Base-by-base conservation (phyloP, 2,329 filamentous ascomycete genomes). In the Nannizzia gypsea region DNA sequence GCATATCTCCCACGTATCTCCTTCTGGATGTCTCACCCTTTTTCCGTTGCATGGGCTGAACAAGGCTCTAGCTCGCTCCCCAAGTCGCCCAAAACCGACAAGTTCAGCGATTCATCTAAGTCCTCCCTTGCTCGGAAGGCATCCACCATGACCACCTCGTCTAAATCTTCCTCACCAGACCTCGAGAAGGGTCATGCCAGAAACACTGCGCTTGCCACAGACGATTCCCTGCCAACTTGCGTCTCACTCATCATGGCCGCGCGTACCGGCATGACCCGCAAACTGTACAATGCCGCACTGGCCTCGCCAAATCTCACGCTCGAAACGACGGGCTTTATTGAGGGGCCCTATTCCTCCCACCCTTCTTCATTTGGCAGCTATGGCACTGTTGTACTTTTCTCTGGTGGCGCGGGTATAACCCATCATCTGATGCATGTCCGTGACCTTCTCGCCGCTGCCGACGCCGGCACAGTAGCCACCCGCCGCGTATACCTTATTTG, bases 321-420 rank as follows among this genome's bases (percentile, higher is more conserved):
- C 64, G 73, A 74, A 11, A 78, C 80, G 3, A 76, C 73, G 58
- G 83, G 83, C 54, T 79, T 79, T 67, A 78, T 86, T 64, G 83
- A 86, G 71, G 83, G 83, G 0, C 83, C 83, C 0, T 86, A 86
- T 68, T 80, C 79, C 52, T 82, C 82, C 6, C 79, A 82, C 68
- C 79, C 83, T 58, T 76, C 74, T 46, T 76, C 77, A 56, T 75
- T 84, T 57, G 73, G 77, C 54, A 83, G 80, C 58, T 86, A 85
- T 71, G 84, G 83, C 66, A 86, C 83, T 0, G 77, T 81, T n/a
- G 71, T 86, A 24, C 79, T 86, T 60, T 86, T 86, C 72, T 83
- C 83, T 3, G 83, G 81, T 55, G 83, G 83, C 58, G 82, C 84
- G 28, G 83, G 83, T 58, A 86, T 86, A 61, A 86, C 84, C 1